Evolutionary conservation across 441 rosid genomes (phyloP), one percentile per base, ranked within the genome.

Genomic region (Dalechampia spathulata): DNA sequence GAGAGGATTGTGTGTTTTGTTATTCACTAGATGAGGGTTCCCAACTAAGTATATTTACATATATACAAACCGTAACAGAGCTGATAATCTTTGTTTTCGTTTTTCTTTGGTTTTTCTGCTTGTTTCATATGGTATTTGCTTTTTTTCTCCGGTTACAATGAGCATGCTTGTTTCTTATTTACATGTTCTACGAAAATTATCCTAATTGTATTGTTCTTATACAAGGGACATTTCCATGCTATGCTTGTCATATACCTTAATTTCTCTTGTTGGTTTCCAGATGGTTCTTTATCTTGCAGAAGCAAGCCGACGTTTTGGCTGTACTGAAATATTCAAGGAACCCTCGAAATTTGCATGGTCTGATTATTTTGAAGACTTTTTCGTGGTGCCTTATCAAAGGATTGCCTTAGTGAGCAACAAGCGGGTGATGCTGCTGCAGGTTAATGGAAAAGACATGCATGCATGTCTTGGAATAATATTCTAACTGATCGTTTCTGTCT

Each of bases 311-410:
- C 83, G 75, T 60, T 83, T 90, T 69, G 98, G 98, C 62, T 94
- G 95, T 66, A 78, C 98, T 40, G 97, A 87, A 68, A 80, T 90
- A 73, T 94, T 94, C 67, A 87, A 85, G 71, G 99, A 94, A 72
- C 99, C 99, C 21, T 86, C 99, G 50, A 90, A 94, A 71, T 90
- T 75, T 59, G 99, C 98, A 26, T 79, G 57, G 80, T 83, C 95
- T 60, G 99, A 94, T 73, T 78, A 81, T 71, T 94, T 87, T 59
- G 96, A 87, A 70, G 90, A 84, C 39, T 93, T 86, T 67, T 94
- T 94, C 72, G 50, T 80, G 55, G 84, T 94, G 57, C 91, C 90
- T 48, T 77, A 81, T 72, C 86, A 84, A 49, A 79, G 91, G 76
- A 80, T 87, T 64, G 91, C 86, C 59, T 52, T 94, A 61, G 92